phyloP scores from a whole-genome alignment of 176 grass and related monocot genomes.

The barley (Hordeum vulgare) region MorexV3_pseudomolecules_assembly NC_058521.1:535003908-535004407 shows the following conservation, averaged over 20 bases:
- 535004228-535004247: conserved; percentile 92
- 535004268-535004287: conserved; percentile 78
- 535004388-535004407: background rate
- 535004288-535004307: conserved; percentile 13
- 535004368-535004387: background rate
- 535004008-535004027: conserved; percentile 79
- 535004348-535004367: background rate
- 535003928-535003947: background rate
- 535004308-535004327: background rate
- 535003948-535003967: conserved; percentile 69
- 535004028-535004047: conserved; percentile 69
- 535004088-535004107: conserved; percentile 46
- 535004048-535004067: conserved; percentile 50
- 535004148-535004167: background rate
- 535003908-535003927: background rate
- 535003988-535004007: conserved; percentile 83
- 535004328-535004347: background rate
- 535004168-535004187: background rate
- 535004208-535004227: conserved; percentile 85
- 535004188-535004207: conserved; percentile 42
- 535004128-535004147: conserved; percentile 9
- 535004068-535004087: conserved; percentile 77
- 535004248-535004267: conserved; percentile 91
- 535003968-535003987: conserved; percentile 79
- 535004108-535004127: conserved; percentile 6